Base-by-base conservation (phyloP, 139 green algal species). In the Picochlorum sp. region DNA sequence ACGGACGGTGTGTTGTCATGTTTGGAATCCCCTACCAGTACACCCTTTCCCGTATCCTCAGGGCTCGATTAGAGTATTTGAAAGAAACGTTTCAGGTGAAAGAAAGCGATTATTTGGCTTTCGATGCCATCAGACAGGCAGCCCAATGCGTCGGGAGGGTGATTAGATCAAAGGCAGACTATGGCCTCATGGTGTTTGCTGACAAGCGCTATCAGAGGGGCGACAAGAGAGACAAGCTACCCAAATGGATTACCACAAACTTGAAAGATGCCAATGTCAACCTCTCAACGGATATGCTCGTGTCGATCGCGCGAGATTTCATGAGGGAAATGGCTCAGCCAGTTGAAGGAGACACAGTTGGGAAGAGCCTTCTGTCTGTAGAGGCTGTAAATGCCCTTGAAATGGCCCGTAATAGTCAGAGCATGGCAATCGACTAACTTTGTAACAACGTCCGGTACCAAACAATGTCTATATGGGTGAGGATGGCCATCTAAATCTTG, bases 21-120 rank as follows among this genome's bases (percentile, higher is more conserved):
- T 92, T 96, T 69, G 94, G 94, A 1, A 88, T 99, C 61, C 94
- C 94, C 2, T 99, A 97, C 72, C 88, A 95, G 74, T 96, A 96
- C 75, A 95, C 88, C 1, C 82, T 94, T 37, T 84, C 66, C 5
- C 73, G 89, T 54, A 92, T 98, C 34, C 80, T 98, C 49, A 49
- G 76, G 4, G 80, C 80, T 4, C 74, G 90, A 49, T 84, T 96
- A 71, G 91, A 98, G 77, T 99, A 98, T 79, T 79, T 99, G 65
- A 70, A 71, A 1, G 88, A 93, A 65, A 91, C 82, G 1, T 92
- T 92, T 73, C 79, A 90, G 77, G 95, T 98, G 66, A 86, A 84
- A 47, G 88, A 95, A 71, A 79, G 66, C 50, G 91, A 98, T 73
- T 99, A 94, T 73, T 78, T 99, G 49, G 83, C 92, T 3, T 99